Base-by-base conservation (phyloP, 805 yeast genomes). In the Candida pseudoglaebosa region DNA sequence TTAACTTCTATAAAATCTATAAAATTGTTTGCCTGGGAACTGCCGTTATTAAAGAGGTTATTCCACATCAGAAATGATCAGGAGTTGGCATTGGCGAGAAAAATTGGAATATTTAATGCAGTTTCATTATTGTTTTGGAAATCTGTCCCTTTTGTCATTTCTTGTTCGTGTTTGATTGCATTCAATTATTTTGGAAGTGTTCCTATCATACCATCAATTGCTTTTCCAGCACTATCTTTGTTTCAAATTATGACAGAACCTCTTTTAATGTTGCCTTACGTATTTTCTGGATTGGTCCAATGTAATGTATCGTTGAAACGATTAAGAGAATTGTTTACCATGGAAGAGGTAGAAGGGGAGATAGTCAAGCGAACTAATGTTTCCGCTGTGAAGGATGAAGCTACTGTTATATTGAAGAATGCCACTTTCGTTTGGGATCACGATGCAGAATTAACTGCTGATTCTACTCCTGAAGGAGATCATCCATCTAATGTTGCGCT, bases 11-110 rank as follows among this genome's bases (percentile, higher is more conserved):
- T 66, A 26, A 66, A 64, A 41, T 59, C 65, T 34, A 52, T 66
- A 48, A 66, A 66, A 44, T 55, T 66, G 30, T 66, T 64, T 45
- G 57, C 70, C 3, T 66, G 71, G 71, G 71, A 66, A 42, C 42
- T 46, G 18, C 70, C 70, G 10, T 62, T 65, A 64, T 45, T 62
- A 41, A 46, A 50, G 28, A 54, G 57, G 36, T 52, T 66, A 24
- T 49, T 48, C 33, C 51, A 46, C 2, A 48, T 66, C 24, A 56
- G 71, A 53, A 60, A 63, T 43, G 53, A 52, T 16, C 56, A 59
- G 42, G 70, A 66, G 40, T 52, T 66, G 39, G 40, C 39, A 14
- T 49, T 49, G 8, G 46, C 48, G 28, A 53, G 46, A 32, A 54
- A 44, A 37, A 56, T 61, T 19, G 69, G 70, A 22, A 46, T 62